Base-by-base conservation (phyloP, 176 grass and related monocot genomes). In the Lolium perenne region DNA sequence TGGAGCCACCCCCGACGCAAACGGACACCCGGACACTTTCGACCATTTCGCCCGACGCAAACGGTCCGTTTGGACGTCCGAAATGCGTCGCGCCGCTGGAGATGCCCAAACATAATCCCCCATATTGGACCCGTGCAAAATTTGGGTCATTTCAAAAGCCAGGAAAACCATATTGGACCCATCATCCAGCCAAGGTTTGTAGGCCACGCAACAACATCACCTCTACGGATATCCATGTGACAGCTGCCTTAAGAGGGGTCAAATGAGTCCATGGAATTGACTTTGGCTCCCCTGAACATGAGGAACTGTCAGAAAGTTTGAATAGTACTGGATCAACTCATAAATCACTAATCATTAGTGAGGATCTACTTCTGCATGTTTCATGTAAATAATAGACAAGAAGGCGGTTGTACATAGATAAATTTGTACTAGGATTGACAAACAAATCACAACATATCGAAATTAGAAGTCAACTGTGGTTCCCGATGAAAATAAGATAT, bases 161-260 rank as follows among this genome's bases (percentile, higher is more conserved):
- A 29, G 26, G 26, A 29, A 29, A 29, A 29, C 26, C 26, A 29
- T 29, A 29, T 29, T 29, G 97, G 97, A 64, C 94, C 97, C 97
- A 98, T 98, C 97, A 98, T 98, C 97, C 97, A 98, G 83, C 97
- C 97, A 71, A 98, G 97, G 83, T 95, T 98, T 84, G 97, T 95
- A 86, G 94, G 97, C 97, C 97, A 98, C 50, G 93, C 90, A 91
- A 96, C 90, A 86, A 94, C 94, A 90, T 98, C 97, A 85, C 97
- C 94, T 90, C 85, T 91, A 71, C 77, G 84, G 74, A 98, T 91
- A 89, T 98, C 97, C 97, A 98, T 88, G 89, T 96, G 92, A 79
- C 89, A 82, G 92, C 97, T 67, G 94, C 88, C 93, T 98, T 98
- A 48, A 96, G 85, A 80, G 97, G 97, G 77, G 90, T 91, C 76